A percentile compares a stretch with the other conserved stretches of the same genome.
phyloP scores from a whole-genome alignment of 2,329 filamentous ascomycete genomes.

The Magnaporthiopsis rhizophila region DNA sequence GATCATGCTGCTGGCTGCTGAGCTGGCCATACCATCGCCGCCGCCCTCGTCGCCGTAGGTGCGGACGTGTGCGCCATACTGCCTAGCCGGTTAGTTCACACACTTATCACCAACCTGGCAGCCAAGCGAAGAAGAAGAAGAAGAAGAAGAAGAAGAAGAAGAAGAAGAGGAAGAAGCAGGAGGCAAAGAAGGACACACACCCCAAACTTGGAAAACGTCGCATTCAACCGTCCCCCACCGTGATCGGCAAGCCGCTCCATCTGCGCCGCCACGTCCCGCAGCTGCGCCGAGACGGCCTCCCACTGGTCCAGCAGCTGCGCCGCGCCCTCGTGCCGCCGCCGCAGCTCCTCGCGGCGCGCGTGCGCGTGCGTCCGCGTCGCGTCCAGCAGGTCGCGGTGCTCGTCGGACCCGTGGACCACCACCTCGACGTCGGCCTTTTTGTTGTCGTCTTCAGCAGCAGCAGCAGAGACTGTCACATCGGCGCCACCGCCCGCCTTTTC shows the following conservation, averaged over 20 bases:
- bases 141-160: no score
- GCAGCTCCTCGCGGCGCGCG: slow-evolving; percentile 34
- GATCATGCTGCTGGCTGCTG: neutral
- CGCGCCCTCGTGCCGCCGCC: slow-evolving; percentile 28
- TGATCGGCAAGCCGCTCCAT: slow-evolving; percentile 46
- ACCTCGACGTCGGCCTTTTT: slow-evolving; percentile 35
- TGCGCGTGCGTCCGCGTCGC: slow-evolving; percentile 46
- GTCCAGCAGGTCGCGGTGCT: slow-evolving; percentile 37
- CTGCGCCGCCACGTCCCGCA: slow-evolving; percentile 43
- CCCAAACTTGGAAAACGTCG: slow-evolving; percentile 56
- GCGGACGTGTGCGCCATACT: slow-evolving; percentile 49
- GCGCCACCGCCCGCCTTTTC: neutral
- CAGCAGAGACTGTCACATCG: no score
- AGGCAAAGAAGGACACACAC: no score
- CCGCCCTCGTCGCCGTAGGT: slow-evolving; percentile 25
- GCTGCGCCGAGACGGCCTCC: slow-evolving; percentile 43
- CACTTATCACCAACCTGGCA: no score
- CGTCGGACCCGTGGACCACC: slow-evolving; percentile 47
- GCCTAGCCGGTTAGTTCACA: no score
- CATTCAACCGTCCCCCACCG: slow-evolving; percentile 45
- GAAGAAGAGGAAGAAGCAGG: no score
- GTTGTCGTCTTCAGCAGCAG: no score
- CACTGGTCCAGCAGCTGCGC: slow-evolving; percentile 42
- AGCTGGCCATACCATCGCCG: slow-evolving; percentile 10
- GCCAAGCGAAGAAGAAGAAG: no score